Evolutionary conservation across 805 yeast species (phyloP).

Genomic region (Nakazawaea populi): DNA sequence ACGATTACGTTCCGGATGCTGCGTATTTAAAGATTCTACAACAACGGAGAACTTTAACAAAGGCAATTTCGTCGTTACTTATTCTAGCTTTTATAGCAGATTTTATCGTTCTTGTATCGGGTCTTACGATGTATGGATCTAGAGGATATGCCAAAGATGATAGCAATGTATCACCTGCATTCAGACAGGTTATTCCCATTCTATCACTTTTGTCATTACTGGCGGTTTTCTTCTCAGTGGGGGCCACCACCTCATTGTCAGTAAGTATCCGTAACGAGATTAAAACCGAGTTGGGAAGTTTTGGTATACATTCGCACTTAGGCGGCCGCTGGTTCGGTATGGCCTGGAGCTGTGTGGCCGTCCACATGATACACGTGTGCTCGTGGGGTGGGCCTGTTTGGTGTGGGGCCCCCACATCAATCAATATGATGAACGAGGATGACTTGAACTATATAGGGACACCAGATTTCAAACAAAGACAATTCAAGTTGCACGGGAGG

Average conservation of each 20-base stretch:
- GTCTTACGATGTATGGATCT: conserved; percentile 30
- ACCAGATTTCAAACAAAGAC: background rate
- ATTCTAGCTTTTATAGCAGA: conserved; percentile 25
- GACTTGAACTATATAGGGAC: background rate
- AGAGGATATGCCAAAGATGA: conserved; percentile 30
- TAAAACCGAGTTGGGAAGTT: conserved; percentile 30
- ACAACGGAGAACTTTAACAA: conserved; percentile 16
- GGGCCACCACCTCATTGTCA: conserved; percentile 25
- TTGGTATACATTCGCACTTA: conserved; percentile 37
- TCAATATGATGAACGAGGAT: background rate
- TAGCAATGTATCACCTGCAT: conserved; percentile 22
- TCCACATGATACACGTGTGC: conserved; percentile 14
- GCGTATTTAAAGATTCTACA: conserved; percentile 18
- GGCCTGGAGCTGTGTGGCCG: conserved; percentile 30
- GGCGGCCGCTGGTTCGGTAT: conserved; percentile 38
- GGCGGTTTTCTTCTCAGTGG: conserved; percentile 25
- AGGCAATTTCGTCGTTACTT: conserved; percentile 25
- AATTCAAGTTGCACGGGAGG: background rate
- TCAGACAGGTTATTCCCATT: conserved; percentile 31
- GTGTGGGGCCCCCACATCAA: conserved; percentile 43
- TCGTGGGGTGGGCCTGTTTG: conserved; percentile 40
- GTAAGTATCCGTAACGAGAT: conserved; percentile 22
- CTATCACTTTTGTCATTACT: conserved; percentile 29
- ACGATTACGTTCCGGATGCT: conserved; percentile 19
- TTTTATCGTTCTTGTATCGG: conserved; percentile 21